phyloP scores from a whole-genome alignment of 371 early-diverging fungal species.

The Lichtheimia hyalospora region DNA sequence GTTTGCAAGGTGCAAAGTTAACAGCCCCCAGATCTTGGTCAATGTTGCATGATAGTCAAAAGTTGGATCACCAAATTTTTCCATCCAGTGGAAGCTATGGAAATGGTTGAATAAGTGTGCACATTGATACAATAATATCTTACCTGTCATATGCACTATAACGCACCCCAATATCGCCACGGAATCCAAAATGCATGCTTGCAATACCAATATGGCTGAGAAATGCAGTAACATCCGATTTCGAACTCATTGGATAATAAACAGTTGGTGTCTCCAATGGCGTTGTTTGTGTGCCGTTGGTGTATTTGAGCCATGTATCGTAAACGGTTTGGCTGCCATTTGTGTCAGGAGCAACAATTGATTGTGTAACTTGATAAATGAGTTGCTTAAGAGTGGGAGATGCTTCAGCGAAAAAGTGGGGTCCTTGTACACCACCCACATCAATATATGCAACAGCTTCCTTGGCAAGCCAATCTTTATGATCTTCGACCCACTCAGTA shows the following conservation, averaged over 20 bases:
- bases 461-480: slow-evolving; percentile 47
- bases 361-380: slow-evolving; percentile 39
- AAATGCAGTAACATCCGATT: slow-evolving; percentile 59
- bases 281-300: slow-evolving; percentile 6
- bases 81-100: slow-evolving; percentile 56
- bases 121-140: background rate
- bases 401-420: slow-evolving; percentile 8
- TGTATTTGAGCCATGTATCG: slow-evolving; percentile 12
- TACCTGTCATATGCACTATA: slow-evolving; percentile 56
- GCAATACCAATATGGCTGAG: slow-evolving; percentile 62
- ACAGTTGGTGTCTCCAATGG: background rate
- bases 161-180: slow-evolving; percentile 45
- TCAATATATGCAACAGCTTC: slow-evolving; percentile 55
- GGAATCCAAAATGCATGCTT: slow-evolving; percentile 53
- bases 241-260: slow-evolving; percentile 35
- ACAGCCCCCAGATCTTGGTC: slow-evolving; percentile 36
- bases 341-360: slow-evolving; percentile 32
- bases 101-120: too few relatives aligned
- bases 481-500: slow-evolving; percentile 65
- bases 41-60: slow-evolving; percentile 58
- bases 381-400: slow-evolving; percentile 46
- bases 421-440: slow-evolving; percentile 42
- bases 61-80: slow-evolving; percentile 65
- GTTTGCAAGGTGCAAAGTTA: slow-evolving; percentile 37
- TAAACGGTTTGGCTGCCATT: slow-evolving; percentile 9